Percentiles rank a stretch among this genome's conserved stretches.
These are phyloP conservation scores for Chondrus crispus DNA, from an alignment of 23 red algal genomes.

Conservation along the genomic window DNA sequence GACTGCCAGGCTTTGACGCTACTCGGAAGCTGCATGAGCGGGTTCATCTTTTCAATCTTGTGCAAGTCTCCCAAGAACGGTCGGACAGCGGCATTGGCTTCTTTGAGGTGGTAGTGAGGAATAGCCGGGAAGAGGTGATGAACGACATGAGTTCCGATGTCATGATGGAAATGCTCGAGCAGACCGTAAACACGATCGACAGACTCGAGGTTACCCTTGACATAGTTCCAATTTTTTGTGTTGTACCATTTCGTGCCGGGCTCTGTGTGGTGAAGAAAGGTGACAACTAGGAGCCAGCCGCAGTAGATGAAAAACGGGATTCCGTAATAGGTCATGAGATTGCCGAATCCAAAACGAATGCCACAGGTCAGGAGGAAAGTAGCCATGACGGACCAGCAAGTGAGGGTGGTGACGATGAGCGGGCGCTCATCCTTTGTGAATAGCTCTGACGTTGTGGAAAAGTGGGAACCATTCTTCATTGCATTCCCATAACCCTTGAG, in stretches of 20 bases:
- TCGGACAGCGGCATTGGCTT: conserved; percentile 62
- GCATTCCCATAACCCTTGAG: conserved; percentile 45
- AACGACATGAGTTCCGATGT: conserved; percentile 80
- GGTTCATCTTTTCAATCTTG: conserved; percentile 31
- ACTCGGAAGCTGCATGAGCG: conserved; percentile 16
- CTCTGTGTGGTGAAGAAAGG: conserved; percentile 83
- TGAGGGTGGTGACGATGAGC: conserved; percentile 19
- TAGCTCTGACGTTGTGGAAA: conserved; percentile 48
- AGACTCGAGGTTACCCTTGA: conserved; percentile 50
- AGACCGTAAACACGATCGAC: conserved; percentile 59
- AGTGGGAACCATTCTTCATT: conserved; percentile 71
- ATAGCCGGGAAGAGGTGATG: conserved; percentile 86
- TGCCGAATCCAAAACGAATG: not conserved
- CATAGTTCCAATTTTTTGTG: conserved; percentile 64
- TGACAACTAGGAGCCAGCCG: conserved; percentile 68
- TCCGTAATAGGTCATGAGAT: conserved; percentile 31
- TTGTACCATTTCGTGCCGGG: conserved; percentile 62
- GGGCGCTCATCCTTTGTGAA: conserved; percentile 61
- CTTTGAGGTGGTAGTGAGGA: conserved; percentile 72
- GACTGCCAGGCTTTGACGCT: conserved; percentile 39
- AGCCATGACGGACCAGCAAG: conserved; percentile 39
- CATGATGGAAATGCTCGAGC: conserved; percentile 63
- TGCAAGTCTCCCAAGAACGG: conserved; percentile 62
- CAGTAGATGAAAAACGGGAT: conserved; percentile 66
- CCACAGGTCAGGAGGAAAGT: not conserved